These are phyloP conservation scores for Tolypocladium sp. DNA, from an alignment of 2,329 filamentous ascomycete species.

Conservation along the genomic window DNA sequence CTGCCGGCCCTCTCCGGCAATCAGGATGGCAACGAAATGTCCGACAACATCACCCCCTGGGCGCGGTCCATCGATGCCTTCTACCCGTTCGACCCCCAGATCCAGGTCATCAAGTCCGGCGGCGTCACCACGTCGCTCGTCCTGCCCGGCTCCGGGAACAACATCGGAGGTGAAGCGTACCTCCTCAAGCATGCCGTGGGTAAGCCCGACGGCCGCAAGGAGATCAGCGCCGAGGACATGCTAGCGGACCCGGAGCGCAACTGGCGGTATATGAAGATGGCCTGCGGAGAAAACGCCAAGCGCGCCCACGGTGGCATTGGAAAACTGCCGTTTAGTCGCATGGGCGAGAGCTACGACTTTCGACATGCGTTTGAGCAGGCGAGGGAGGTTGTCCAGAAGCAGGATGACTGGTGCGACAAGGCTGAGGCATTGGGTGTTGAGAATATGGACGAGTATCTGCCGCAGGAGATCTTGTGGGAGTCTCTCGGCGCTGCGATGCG, in stretches of 20 bases:
- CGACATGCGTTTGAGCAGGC: slow-evolving; percentile 60
- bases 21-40: slow-evolving; percentile 55
- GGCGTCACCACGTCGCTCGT: slow-evolving; percentile 62
- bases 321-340: slow-evolving; percentile 45
- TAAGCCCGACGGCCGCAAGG: slow-evolving; percentile 46
- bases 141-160: slow-evolving; percentile 61
- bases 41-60: slow-evolving; percentile 56
- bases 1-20: slow-evolving; percentile 46
- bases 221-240: slow-evolving; percentile 54
- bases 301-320: slow-evolving; percentile 47
- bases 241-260: slow-evolving; percentile 55
- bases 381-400: slow-evolving; percentile 41
- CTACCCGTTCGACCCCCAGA: slow-evolving; percentile 53
- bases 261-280: slow-evolving; percentile 71
- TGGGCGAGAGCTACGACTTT: slow-evolving; percentile 63
- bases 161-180: slow-evolving; percentile 63
- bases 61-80: slow-evolving; percentile 58
- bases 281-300: slow-evolving; percentile 64
- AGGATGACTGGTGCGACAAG: slow-evolving; percentile 59
- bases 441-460: slow-evolving; percentile 47
- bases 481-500: slow-evolving; percentile 52
- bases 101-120: slow-evolving; percentile 62
- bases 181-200: slow-evolving; percentile 61
- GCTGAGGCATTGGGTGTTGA: slow-evolving; percentile 41
- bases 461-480: slow-evolving; percentile 55